Base-by-base conservation (phyloP, 345 rosid species). In the Sisymbrium altissimum region DNA sequence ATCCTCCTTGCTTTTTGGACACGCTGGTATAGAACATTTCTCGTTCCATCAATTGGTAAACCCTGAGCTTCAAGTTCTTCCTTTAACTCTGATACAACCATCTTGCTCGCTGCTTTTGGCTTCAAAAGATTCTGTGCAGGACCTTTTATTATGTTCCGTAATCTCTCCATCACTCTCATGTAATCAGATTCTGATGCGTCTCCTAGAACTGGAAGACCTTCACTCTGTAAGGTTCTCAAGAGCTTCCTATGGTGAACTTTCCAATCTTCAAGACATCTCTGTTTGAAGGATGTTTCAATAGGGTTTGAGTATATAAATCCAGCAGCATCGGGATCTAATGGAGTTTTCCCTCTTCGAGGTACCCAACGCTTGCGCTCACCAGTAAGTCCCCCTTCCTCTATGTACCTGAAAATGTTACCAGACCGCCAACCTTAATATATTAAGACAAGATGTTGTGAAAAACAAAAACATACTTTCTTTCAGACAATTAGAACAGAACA, bases 361-460 rank as follows among this genome's bases (percentile, higher is more conserved):
- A 94, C 98, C 98, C 98, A 94, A 63, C 96, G 89, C 81, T 94
- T 94, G 76, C 97, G 92, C 14, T 94, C 98, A 74, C 97, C 98
- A 59, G 97, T 91, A 54, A 94, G 95, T 38, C 98, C 98, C 65
- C 98, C 98, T 76, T 94, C 98, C 56, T 79, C 90, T 61, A 87
- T 50, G 64, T 94, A 94, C 88, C 98, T 93, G 75, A 68, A 68
- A 70, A 78, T 11, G 54, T 55, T 64, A 57, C 75, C 32, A 70
- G 61, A 52, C 29, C 23, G 48, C 19, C 8, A 80, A 29, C 39
- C 52, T 74, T 23, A 58, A 29, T 19, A 62, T 27, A 77, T 38
- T 27, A 46, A 45, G 50, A 53, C 57, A 65, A 62, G 3, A 18
- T 39, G 6, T 27, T 48, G 29, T 19, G 25, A 5, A 23, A 18